Evolutionary conservation across 805 yeast genomes (phyloP), one percentile per base, ranked within the genome.

Genomic region (Lipomyces orientalis): DNA sequence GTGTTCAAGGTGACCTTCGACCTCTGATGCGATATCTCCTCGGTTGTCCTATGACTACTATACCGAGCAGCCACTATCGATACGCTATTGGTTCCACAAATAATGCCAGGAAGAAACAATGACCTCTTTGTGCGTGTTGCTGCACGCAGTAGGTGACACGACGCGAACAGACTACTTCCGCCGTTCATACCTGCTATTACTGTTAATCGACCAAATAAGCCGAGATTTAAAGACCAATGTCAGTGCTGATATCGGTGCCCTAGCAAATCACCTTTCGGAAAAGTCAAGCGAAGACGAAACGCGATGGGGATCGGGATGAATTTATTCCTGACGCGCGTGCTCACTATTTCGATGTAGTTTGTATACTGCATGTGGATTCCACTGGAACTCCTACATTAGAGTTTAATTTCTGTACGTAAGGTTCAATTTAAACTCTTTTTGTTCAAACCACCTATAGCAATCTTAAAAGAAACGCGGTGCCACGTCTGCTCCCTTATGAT

Each of bases 1-100:
- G 80, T 82, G 10, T 79, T 79, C 37, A 86, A 76, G 10, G 86
- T 80, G 35, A 77, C 79, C 63, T 80, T 80, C 5, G 76, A 68
- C 29, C 79, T 64, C 39, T n/a, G 34, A 33, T 59, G 59, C 57
- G 31, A 35, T 14, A 35, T 2, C 19, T 60, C 46, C 29, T 19
- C 55, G 10, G 51, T 54, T 39, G 25, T 61, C 7, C 65, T 52
- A 58, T 65, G 58, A 34, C 62, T 61, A 33, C 68, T 65, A 52
- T 65, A 65, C 29, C 55, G 22, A 5, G 49, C 49, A 8, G 19
- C n/a, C 49, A 19, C 49, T 16, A 16, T n/a, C 1, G n/a, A 16
- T 14, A 14, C 7, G 49, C 25, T n/a, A 19, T 6, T 16, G 16
- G 4, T 43, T 16, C 49, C n/a, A 9, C 5, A 43, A 43, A 43